Percentiles rank a stretch among this genome's conserved stretches.
These are phyloP conservation scores for Phytophthora litchii DNA, from an alignment of 352 stramenopile species.

Conservation along the genomic window DNA sequence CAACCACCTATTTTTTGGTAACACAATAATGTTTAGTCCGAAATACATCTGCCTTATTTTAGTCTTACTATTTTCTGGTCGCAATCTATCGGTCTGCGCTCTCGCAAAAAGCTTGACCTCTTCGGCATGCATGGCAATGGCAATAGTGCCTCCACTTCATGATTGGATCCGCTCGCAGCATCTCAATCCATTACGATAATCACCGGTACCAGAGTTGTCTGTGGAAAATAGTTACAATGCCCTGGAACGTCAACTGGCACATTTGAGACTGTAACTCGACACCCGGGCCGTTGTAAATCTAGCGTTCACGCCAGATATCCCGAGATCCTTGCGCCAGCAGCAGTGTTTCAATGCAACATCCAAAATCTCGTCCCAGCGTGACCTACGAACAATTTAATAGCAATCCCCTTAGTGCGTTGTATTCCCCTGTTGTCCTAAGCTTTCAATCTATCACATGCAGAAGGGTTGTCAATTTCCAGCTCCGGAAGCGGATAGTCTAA, in stretches of 20 bases:
- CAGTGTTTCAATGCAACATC: slow-evolving; percentile 55
- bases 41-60: too few relatives aligned
- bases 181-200: slow-evolving; percentile 57
- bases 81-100: too few relatives aligned
- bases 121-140: slow-evolving; percentile 18
- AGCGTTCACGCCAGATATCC: slow-evolving; percentile 69
- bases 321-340: slow-evolving; percentile 56
- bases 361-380: slow-evolving; percentile 78
- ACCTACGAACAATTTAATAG: slow-evolving; percentile 33
- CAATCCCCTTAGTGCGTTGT: slow-evolving; percentile 3
- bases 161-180: slow-evolving; percentile 4
- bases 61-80: too few relatives aligned
- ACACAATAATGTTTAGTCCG: too few relatives aligned
- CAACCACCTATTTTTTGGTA: too few relatives aligned
- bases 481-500: slow-evolving; percentile 81
- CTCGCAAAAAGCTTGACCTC: slow-evolving; percentile 32
- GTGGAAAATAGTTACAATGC: slow-evolving; percentile 73
- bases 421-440: background rate
- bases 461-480: slow-evolving; percentile 20
- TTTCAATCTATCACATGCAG: background rate
- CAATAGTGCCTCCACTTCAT: background rate
- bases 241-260: slow-evolving; percentile 44
- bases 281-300: slow-evolving; percentile 54
- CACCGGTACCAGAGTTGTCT: slow-evolving; percentile 63
- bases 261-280: slow-evolving; percentile 29